A percentile compares a stretch with the other conserved stretches of the same genome.
Conservation (phyloP, 2,329 filamentous ascomycete genomes). For the Bimuria novae-zelandiae region DNA sequence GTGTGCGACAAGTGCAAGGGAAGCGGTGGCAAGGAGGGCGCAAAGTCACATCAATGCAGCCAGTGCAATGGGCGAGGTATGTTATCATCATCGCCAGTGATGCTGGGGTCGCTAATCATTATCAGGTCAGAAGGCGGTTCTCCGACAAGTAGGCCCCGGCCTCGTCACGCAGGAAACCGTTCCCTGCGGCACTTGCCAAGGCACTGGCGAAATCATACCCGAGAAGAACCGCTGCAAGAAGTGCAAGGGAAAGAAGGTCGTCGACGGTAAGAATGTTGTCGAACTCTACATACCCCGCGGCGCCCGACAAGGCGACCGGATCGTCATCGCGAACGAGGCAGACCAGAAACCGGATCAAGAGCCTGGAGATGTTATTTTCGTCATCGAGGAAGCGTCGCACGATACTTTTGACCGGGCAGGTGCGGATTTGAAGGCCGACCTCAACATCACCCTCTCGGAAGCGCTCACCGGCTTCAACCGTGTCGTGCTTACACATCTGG, state of each 20-base stretch:
- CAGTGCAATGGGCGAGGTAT: conserved; percentile 78
- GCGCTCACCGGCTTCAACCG: conserved; percentile 87
- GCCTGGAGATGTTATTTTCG: conserved; percentile 92
- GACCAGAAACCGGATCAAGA: conserved; percentile 89
- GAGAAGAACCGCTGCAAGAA: conserved; percentile 99
- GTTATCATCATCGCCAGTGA: too few relatives aligned
- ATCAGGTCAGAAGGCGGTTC: conserved; percentile 70
- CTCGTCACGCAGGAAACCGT: conserved; percentile 80
- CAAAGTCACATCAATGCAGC: conserved; percentile 80
- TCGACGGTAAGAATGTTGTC: conserved; percentile 87
- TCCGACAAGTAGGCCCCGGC: conserved; percentile 84
- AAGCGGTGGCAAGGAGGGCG: conserved; percentile 86
- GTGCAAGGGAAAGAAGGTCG: conserved; percentile 91
- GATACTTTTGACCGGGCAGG: conserved; percentile 81
- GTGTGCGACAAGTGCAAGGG: conserved; percentile 88
- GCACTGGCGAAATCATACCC: conserved; percentile 84
- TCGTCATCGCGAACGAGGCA: conserved; percentile 89
- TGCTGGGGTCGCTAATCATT: too few relatives aligned
- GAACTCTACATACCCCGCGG: conserved; percentile 96
- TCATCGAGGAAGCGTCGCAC: conserved; percentile 80
- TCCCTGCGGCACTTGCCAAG: conserved; percentile 80
- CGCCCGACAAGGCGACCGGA: conserved; percentile 78
- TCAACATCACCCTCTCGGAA: conserved; percentile 81
- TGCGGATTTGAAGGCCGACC: conserved; percentile 78
- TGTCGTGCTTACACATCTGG: conserved; percentile 88